phyloP scores from a whole-genome alignment of 148 eudicot genomes.

The Camellia japonica region DNA sequence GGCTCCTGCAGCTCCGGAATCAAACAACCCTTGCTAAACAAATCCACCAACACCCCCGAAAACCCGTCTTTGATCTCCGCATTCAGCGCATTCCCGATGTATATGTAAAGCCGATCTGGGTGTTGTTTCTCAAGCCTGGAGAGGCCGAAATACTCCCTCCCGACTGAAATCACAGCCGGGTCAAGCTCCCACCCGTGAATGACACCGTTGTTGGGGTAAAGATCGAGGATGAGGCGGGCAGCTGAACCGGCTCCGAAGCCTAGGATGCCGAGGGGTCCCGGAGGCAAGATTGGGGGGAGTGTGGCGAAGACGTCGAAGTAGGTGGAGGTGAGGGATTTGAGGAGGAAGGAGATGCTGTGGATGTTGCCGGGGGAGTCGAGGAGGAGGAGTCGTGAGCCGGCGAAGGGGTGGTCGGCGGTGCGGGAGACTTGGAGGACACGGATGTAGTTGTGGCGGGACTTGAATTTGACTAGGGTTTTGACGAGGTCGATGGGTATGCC shows the following conservation, averaged over 20 bases:
- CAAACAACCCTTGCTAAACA: constrained; percentile 72
- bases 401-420: constrained; percentile 70
- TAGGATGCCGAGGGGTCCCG: constrained; percentile 71
- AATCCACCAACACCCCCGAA: constrained; percentile 70
- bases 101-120: constrained; percentile 46
- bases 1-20: constrained; percentile 72
- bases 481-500: constrained; percentile 64
- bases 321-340: constrained; percentile 50
- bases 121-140: constrained; percentile 41
- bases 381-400: constrained; percentile 76
- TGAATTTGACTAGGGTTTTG: constrained; percentile 65
- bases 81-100: constrained; percentile 59
- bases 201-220: constrained; percentile 44
- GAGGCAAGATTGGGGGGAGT: constrained; percentile 64
- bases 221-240: constrained; percentile 51
- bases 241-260: constrained; percentile 91
- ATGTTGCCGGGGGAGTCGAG: constrained; percentile 82
- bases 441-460: constrained; percentile 69
- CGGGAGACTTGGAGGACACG: constrained; percentile 68
- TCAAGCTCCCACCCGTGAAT: constrained; percentile 94
- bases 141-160: constrained; percentile 59
- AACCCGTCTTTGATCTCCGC: constrained; percentile 47
- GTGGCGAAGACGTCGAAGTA: constrained; percentile 90
- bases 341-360: constrained; percentile 61
- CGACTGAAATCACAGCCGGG: constrained; percentile 63